Conservation (phyloP, 2,329 filamentous ascomycete genomes). For the Trichoderma atroviride region DNA sequence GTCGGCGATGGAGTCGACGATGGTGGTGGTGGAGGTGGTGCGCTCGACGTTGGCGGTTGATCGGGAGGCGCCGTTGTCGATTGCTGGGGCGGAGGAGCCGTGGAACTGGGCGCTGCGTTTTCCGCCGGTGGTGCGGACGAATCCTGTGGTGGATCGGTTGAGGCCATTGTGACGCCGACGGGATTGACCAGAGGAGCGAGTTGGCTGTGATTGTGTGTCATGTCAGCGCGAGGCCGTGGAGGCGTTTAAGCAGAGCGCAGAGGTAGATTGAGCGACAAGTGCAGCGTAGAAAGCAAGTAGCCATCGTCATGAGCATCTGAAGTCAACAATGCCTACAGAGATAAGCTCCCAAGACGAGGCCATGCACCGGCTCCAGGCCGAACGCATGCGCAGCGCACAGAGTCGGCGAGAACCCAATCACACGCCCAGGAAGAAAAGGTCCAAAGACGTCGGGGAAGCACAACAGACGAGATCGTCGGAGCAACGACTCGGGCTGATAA, state of each 20-base stretch:
- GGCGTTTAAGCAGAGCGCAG: slow-evolving; percentile 7
- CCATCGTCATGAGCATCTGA: not conserved
- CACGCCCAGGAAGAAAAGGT: not conserved
- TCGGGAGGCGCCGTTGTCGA: not conserved
- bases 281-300: not conserved
- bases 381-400: slow-evolving; percentile 15
- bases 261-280: not conserved
- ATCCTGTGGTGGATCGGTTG: not conserved
- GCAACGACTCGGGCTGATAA: not conserved
- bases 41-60: slow-evolving; percentile 27
- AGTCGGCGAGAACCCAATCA: not conserved
- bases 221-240: slow-evolving; percentile 39
- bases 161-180: slow-evolving; percentile 40
- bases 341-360: not conserved
- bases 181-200: slow-evolving; percentile 26
- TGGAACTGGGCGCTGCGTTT: slow-evolving; percentile 31
- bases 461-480: slow-evolving; percentile 9
- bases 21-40: not conserved
- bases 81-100: not conserved
- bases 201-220: slow-evolving; percentile 38
- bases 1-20: slow-evolving; percentile 2
- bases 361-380: not conserved
- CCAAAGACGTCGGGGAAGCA: not conserved
- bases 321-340: not conserved
- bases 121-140: slow-evolving; percentile 28